Evolutionary conservation across 1,139 yeast genomes (phyloP).

Genomic region (Sugiyamaella pinicola): DNA sequence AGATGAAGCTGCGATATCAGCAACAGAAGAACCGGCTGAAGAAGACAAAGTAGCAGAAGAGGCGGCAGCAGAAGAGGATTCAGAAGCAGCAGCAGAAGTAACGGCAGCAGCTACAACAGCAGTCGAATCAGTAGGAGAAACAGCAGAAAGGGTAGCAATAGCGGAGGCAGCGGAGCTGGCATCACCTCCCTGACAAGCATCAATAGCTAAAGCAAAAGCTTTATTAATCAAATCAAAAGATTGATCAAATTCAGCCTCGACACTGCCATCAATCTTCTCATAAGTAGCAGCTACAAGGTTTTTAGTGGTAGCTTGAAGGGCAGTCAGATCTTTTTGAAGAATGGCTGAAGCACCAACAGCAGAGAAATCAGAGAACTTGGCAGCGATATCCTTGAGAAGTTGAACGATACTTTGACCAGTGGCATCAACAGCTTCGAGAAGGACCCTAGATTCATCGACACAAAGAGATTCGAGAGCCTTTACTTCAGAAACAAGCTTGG

Average conservation of each 20-base stretch:
- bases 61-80: constrained; percentile 14
- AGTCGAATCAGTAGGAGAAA: constrained; percentile 13
- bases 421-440: constrained; percentile 23
- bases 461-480: constrained; percentile 19
- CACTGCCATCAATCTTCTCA: constrained; percentile 13
- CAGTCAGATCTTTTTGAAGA: constrained; percentile 3
- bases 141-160: constrained; percentile 14
- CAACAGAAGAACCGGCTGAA: no score
- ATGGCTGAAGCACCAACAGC: constrained; percentile 2
- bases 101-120: constrained; percentile 4
- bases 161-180: constrained; percentile 14
- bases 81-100: constrained; percentile 14
- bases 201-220: constrained; percentile 23
- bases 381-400: constrained; percentile 8
- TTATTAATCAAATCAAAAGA: constrained; percentile 21
- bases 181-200: constrained; percentile 6
- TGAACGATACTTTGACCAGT: constrained; percentile 20
- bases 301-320: constrained; percentile 6
- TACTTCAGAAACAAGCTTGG: constrained; percentile 22
- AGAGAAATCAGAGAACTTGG: constrained; percentile 8
- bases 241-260: constrained; percentile 8
- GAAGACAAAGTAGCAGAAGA: constrained; percentile 11
- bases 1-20: no score
- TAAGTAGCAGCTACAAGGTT: constrained; percentile 5
- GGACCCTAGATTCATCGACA: constrained; percentile 18